Evolutionary conservation across 495 filamentous ascomycete species (phyloP), one percentile per base, ranked within the genome.

Genomic region (Neurospora sp.): DNA sequence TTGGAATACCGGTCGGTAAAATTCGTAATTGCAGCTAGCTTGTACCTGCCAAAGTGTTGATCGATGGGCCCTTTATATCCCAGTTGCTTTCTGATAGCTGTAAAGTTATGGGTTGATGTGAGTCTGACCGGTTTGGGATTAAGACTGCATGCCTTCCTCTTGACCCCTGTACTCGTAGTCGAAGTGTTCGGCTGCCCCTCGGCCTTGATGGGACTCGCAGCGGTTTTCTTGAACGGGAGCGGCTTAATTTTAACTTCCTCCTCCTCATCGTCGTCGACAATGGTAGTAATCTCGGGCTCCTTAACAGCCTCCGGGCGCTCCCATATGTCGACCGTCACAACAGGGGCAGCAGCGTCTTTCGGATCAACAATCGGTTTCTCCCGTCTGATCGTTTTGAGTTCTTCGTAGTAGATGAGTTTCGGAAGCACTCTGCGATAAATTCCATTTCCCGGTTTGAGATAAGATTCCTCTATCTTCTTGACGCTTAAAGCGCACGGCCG

Each of bases 381-480:
- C 8, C 70, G 70, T 11, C 39, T 31, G 70, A 74, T 74, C 11
- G 38, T 72, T 8, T 72, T 10, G 59, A 74, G 71, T n/a, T 74
- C 73, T 0, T 71, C n/a, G 10, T 72, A 59, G 41, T 40, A 74
- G 8, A 72, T 22, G 11, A 27, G 1, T 3, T 41, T 38, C 3
- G 70, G 40, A 5, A 74, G 20, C 12, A 20, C 20, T 53, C 5
- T 22, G 46, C 20, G 20, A 53, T 53, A 12, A 2, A 6, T n/a
- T 53, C 2, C 46, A 53, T 53, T 53, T 12, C 1, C 10, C 46
- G n/a, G n/a, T 5, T 53, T 20, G 46, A 1, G 12, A 11, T 12
- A 53, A 0, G 27, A 3, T 59, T 27, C 11, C 22, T 59, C 48
- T 27, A 27, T 27, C 44, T 4, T n/a, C 10, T 12, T 14, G 11